phyloP scores from a whole-genome alignment of 192 early-diverging fungal species.

The Backusella australiensis region DNA sequence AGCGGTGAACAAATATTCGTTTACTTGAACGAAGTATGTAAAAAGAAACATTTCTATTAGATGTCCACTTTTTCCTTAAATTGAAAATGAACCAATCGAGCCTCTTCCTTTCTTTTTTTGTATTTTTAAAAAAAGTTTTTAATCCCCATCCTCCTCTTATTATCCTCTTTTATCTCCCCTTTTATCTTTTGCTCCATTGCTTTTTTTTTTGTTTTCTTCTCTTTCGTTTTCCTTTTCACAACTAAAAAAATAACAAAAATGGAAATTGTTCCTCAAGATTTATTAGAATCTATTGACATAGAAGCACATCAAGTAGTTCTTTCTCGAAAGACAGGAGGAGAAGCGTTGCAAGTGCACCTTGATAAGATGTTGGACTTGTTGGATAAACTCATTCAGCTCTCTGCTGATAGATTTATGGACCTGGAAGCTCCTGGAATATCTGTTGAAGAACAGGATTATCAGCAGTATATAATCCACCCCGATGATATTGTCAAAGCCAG shows the following conservation, averaged over 20 bases:
- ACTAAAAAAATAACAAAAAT: background rate
- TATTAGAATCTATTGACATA: background rate
- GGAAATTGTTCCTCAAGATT: background rate
- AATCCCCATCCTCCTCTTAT: background rate
- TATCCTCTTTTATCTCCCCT: background rate
- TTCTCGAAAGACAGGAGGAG: background rate
- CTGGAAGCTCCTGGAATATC: background rate
- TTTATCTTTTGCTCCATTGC: background rate
- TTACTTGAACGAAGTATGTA: background rate
- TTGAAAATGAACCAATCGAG: constrained; percentile 1
- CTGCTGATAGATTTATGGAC: constrained; percentile 16
- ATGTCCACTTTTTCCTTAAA: constrained; percentile 1
- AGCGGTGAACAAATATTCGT: background rate
- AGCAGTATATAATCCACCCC: background rate
- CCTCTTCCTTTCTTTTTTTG: background rate
- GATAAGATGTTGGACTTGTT: background rate
- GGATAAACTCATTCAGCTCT: constrained; percentile 8
- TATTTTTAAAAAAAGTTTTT: background rate
- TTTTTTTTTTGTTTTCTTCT: background rate
- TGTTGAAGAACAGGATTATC: constrained; percentile 3
- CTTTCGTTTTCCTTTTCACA: background rate
- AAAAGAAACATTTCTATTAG: background rate
- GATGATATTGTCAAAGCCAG: constrained; percentile 18
- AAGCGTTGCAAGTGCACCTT: background rate
- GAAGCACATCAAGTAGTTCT: background rate